Evolutionary conservation across 179 eudicot genomes (phyloP).

Genomic region (Spinacia oleracea): DNA sequence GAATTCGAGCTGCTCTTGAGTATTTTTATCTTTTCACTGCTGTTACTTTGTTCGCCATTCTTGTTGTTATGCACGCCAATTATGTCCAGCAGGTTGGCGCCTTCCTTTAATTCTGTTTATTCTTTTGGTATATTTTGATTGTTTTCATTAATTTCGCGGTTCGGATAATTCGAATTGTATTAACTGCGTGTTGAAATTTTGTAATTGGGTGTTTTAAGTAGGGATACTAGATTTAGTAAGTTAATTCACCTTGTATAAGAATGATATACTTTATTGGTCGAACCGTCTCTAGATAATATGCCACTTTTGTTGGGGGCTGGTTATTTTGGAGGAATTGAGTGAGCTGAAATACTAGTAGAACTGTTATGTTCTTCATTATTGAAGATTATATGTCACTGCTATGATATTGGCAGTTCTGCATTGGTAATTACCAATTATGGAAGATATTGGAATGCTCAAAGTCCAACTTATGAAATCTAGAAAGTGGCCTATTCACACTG

Average conservation of each 20-base stretch:
- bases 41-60: slow-evolving; percentile 74
- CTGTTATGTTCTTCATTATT: too few species aligned
- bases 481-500: not conserved
- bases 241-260: not conserved
- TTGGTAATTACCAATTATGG: too few species aligned
- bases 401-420: too few species aligned
- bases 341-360: too few species aligned
- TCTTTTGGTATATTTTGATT: not conserved
- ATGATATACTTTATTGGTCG: not conserved
- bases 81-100: slow-evolving; percentile 83
- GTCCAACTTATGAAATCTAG: not conserved
- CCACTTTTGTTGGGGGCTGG: not conserved
- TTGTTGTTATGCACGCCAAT: slow-evolving; percentile 98
- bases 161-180: not conserved
- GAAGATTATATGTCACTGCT: too few species aligned
- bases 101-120: not conserved
- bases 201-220: not conserved
- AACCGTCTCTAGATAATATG: not conserved
- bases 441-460: too few species aligned
- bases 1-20: slow-evolving; percentile 65
- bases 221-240: not conserved
- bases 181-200: not conserved
- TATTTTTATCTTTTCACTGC: slow-evolving; percentile 67
- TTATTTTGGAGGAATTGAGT: too few species aligned
- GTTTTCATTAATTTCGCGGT: not conserved